Base-by-base conservation (phyloP, 83 land plant genomes). In the Picea mariana region DNA sequence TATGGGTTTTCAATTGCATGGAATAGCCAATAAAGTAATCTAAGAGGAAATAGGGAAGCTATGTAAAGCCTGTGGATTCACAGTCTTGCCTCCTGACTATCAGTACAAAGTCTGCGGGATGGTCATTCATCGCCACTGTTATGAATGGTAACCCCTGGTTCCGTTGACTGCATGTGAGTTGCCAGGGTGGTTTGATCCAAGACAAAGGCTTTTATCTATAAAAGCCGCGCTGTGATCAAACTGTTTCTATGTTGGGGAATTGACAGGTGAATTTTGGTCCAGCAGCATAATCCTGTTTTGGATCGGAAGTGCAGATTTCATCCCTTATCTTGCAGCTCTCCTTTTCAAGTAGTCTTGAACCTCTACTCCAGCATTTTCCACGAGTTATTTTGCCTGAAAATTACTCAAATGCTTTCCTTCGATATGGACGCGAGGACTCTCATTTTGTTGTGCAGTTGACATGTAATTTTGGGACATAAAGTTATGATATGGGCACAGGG, bases 101-200 rank as follows among this genome's bases (percentile, higher is more conserved):
- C 75, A 17, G 20, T 92, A 92, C 60, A 75, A 84, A 17, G 65
- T 42, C 16, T 92, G 92, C 81, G 84, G 85, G 40, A 8, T 87
- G 49, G 59, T 4, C 16, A 85, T 87, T 27, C 95, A 92, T 63
- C 78, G 82, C 27, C 82, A 85, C 67, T 92, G 95, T 79, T 88
- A 86, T 0, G 87, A 87, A 1, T 88, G 87, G 87, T 81, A 24
- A 31, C 87, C 83, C 49, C 21, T 40, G 3, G 72, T 59, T 23
- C n/a, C 66, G 13, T 67, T 82, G 44, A 13, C 1, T 24, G 84
- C 63, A 5, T 60, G 61, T 44, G 47, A 31, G 31, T 55, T 92
- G 92, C 67, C 79, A 92, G 55, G 90, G 77, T 73, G 77, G 55
- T 44, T 73, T 73, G 59, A 13, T 9, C 23, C 26, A 73, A 73